Base-by-base conservation (phyloP, 2,329 filamentous ascomycete species). In the Leptosphaerulina australis region DNA sequence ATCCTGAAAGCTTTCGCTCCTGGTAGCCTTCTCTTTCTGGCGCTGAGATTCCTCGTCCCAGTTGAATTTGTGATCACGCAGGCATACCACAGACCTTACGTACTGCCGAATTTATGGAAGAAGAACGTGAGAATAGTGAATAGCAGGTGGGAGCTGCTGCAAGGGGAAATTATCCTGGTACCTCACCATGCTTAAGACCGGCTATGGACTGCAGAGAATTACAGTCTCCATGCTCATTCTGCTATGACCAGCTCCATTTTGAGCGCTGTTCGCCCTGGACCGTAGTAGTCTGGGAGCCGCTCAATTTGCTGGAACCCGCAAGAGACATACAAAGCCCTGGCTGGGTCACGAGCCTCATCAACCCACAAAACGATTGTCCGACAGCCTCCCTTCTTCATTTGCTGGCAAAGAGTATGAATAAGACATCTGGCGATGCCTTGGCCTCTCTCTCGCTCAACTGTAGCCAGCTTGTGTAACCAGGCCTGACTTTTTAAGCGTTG, bases 391-490 rank as follows among this genome's bases (percentile, higher is more conserved):
- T 69, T 74, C 57, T 69, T 69, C 46, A 81, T 70, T 38, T 72
- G 69, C 39, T 67, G 58, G 40, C 72, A 68, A 56, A 81, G 72
- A 55, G 73, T 73, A 52, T 69, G 63, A 62, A 82, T 64, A 50
- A 82, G 66, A 62, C 70, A 68, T 53, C 66, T 71, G 33, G 74
- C 79, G 17, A 81, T 60, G n/a, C 79, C 78, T 60, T 73, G 72
- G 21, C 73, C 68, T 58, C 79, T 76, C 63, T 77, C 71, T 31
- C 68, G 56, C 60, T 77, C 74, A 21, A 75, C 64, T 11, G 81
- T 77, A 55, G 79, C 81, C 28, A 82, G 69, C 57, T 82, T 83
- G 60, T 82, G 79, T 33, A 82, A 69, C 44, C 79, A 72, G 14
- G 76, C 76, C 20, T 72, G 55, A 37, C 59, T 53, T 26, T 65